These are phyloP conservation scores for Ophiostoma perfectum DNA, from an alignment of 2,329 filamentous ascomycete species.

Conservation along the genomic window DNA sequence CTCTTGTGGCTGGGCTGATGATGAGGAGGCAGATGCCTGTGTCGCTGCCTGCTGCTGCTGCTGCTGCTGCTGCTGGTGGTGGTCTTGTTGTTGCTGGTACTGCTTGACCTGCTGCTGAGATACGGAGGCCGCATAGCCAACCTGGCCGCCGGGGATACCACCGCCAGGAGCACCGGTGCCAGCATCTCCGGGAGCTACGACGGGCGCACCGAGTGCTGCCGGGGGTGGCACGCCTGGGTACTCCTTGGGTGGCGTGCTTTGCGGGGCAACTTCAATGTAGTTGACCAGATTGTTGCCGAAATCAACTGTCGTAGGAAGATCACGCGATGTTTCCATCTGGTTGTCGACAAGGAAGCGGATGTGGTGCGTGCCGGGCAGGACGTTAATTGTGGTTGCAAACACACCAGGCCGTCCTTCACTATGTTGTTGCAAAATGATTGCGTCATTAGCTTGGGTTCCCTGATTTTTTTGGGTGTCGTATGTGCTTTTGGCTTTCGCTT, in stretches of 20 bases:
- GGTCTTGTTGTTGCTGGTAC: slow-evolving; percentile 24
- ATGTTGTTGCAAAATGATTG: neutral
- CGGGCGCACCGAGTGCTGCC: slow-evolving; percentile 9
- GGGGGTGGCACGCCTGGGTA: neutral
- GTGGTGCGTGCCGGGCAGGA: slow-evolving; percentile 92
- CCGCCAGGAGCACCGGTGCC: slow-evolving; percentile 24
- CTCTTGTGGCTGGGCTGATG: neutral
- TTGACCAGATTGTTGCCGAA: slow-evolving; percentile 98
- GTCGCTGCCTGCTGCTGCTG: neutral
- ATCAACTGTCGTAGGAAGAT: slow-evolving; percentile 89
- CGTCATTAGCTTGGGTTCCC: slow-evolving; percentile 9
- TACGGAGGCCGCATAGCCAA: neutral
- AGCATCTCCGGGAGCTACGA: slow-evolving; percentile 30
- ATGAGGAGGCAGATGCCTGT: neutral
- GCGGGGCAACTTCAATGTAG: slow-evolving; percentile 87
- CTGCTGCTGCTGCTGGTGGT: slow-evolving; percentile 11
- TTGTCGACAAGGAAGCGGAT: slow-evolving; percentile 93
- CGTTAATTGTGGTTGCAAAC: slow-evolving; percentile 71
- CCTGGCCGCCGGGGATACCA: neutral
- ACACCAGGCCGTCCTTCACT: slow-evolving; percentile 55
- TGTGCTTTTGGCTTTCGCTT: neutral
- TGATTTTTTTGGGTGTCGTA: neutral
- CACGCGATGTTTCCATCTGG: slow-evolving; percentile 82
- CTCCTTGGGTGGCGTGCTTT: slow-evolving; percentile 50
- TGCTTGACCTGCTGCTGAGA: slow-evolving; percentile 29